Evolutionary conservation across 2,329 filamentous ascomycete species (phyloP).

Genomic region (Pseudogymnoascus sp.): DNA sequence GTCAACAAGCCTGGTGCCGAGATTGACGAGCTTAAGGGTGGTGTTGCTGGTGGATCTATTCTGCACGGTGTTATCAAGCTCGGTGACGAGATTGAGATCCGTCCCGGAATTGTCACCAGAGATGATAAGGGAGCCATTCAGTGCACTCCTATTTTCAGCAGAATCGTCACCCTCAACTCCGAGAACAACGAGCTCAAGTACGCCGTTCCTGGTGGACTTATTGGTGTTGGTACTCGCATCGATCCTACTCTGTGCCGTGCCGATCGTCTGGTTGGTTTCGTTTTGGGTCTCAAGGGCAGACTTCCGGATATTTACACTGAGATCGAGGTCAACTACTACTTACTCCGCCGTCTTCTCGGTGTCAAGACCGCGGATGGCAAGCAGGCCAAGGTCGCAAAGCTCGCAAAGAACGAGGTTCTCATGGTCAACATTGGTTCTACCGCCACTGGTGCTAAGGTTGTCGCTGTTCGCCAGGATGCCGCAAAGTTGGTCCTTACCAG

Average conservation of each 20-base stretch:
- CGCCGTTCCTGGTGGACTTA: constrained; percentile 92
- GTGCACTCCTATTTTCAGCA: constrained; percentile 94
- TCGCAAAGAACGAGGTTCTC: constrained; percentile 96
- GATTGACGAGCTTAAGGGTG: constrained; percentile 96
- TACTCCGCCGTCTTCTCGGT: constrained; percentile 86
- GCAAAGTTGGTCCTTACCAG: constrained; percentile 89
- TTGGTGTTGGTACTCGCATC: constrained; percentile 95
- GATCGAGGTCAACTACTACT: constrained; percentile 98
- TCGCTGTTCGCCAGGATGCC: constrained; percentile 94
- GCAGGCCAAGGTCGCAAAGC: constrained; percentile 97
- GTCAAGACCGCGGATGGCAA: constrained; percentile 97
- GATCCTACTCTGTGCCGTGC: constrained; percentile 97
- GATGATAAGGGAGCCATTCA: constrained; percentile 89
- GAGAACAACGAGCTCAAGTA: constrained; percentile 99
- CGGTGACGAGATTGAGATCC: constrained; percentile 96
- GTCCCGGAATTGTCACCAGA: constrained; percentile 95
- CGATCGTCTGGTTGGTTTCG: constrained; percentile 96
- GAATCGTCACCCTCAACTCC: constrained; percentile 90
- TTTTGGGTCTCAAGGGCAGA: constrained; percentile 86
- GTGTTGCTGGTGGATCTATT: constrained; percentile 95
- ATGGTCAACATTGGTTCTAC: constrained; percentile 99
- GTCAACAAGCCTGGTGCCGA: constrained; percentile 99
- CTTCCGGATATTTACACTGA: constrained; percentile 97
- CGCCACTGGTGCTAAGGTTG: constrained; percentile 93
- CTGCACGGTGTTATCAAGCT: constrained; percentile 94